Conservation (phyloP, 2,329 filamentous ascomycete genomes). For the Diaporthe batatas region DNA sequence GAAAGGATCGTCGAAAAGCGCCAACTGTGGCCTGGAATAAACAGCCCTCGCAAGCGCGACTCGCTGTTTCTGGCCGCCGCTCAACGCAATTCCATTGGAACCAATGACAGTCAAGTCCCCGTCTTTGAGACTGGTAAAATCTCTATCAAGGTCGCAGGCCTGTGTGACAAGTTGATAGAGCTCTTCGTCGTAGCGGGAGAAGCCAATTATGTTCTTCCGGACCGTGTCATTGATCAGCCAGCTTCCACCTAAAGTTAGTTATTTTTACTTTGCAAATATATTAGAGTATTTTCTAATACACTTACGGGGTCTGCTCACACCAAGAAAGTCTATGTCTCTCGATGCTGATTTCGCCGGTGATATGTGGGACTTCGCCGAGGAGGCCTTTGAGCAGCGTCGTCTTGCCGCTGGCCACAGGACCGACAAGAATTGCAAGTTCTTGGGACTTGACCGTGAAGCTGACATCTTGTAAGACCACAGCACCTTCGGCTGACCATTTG, state of each 20-base stretch:
- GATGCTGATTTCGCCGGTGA: conserved; percentile 12
- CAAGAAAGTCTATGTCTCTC: conserved; percentile 36
- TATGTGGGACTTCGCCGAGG: conserved; percentile 47
- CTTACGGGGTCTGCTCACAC: conserved; percentile 57
- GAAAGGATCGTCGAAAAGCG: conserved; percentile 62
- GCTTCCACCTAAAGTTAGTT: too few species aligned
- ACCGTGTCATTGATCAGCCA: conserved; percentile 58
- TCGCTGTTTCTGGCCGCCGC: conserved; percentile 50
- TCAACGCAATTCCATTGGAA: conserved; percentile 48
- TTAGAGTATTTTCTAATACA: too few species aligned
- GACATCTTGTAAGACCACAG: conserved; percentile 9
- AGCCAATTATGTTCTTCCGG: conserved; percentile 55
- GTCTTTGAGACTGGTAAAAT: conserved; percentile 46
- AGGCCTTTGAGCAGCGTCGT: conserved; percentile 51
- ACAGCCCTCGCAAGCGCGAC: conserved; percentile 60
- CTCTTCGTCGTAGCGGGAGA: conserved; percentile 46
- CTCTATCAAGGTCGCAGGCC: conserved; percentile 48
- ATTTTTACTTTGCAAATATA: too few species aligned
- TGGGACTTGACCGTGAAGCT: not conserved
- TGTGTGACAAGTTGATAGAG: conserved; percentile 43
- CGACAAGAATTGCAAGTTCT: conserved; percentile 45
- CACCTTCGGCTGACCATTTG: conserved; percentile 12
- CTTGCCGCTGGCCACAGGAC: conserved; percentile 55
- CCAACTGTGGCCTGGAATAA: conserved; percentile 54
- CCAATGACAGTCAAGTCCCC: conserved; percentile 48